Base-by-base conservation (phyloP, 371 early-diverging fungal genomes). In the Mucor saturninus region DNA sequence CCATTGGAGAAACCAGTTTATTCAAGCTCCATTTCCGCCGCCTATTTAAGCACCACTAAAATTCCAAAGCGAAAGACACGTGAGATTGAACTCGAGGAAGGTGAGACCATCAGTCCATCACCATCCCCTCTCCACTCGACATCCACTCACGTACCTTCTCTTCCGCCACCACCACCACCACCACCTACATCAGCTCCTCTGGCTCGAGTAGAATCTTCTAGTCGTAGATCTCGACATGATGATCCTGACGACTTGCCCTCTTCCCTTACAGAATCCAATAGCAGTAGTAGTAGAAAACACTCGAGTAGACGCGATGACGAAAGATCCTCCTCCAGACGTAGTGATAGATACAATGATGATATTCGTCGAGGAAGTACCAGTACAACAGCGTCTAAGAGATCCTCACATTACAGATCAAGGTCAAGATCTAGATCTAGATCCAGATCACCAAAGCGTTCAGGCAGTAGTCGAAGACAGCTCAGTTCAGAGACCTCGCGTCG, bases 61-160 rank as follows among this genome's bases (percentile, higher is more conserved):
- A 50, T 49, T 15, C 49, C 52, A 5, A 59, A 59, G 5, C 26
- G 46, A 49, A 55, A 54, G 38, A n/a, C 38, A 49, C 54, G 55
- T 38, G 68, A 68, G 15, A 42, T 54, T 9, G 71, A 70, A 56
- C 31, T 70, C n/a, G 71, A 70, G 35, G 71, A 70, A 52, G 71
- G 71, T 1, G 71, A 70, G 48, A 70, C 66, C 0, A 53, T 70
- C 28, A 70, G 66, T 11, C 67, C 71, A 1, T 65, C 71, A 0
- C 71, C 71, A 21, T 70, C 71, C 5, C 71, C 66, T 13, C 51
- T 26, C 4, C 42, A 35, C 4, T 37, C 62, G 1, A 21, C n/a
- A 21, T 2, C 43, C 7, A 49, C 50, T 13, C n/a, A 14, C n/a
- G 13, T n/a, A 42, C 43, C 43, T n/a, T 4, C 43, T 30, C 15